Evolutionary conservation across 2,329 filamentous ascomycete genomes (phyloP), one percentile per base, ranked within the genome.

Genomic region (Scedosporium boydii): DNA sequence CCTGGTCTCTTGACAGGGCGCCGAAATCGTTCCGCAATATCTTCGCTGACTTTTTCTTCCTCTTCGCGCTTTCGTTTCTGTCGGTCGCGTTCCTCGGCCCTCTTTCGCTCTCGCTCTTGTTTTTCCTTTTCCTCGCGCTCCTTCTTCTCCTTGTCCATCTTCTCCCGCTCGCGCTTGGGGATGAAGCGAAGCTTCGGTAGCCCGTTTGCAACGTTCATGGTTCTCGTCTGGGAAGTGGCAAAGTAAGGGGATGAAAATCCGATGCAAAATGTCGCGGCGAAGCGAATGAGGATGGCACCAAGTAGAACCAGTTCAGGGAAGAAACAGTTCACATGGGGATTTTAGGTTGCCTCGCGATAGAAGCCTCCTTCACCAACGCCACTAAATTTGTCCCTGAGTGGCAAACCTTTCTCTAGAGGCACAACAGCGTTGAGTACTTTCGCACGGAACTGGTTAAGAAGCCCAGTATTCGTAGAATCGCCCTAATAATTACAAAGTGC

Each of bases 141-240:
- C 76, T 92, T 90, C 71, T 84, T 91, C 70, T 96, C 90, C 16
- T 91, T 80, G 34, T 91, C 91, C 27, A 96, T 75, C 64, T 86
- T 84, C 72, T 96, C 91, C 62, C 93, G 84, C 73, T 96, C 84
- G 38, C 89, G 88, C 77, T 90, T 95, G 4, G 90, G 89, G 23
- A 96, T 78, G 72, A 96, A 96, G 73, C 91, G 93, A 4, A 92
- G 92, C 80, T 95, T 96, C 62, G 90, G 84, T 23, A 58, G 34
- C 38, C 53, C 60, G 23, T 62, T 62, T 46, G 21, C 7, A 21
- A 29, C 18, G 34, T 55, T 26, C 46, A 61, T 55, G 44, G 9
- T n/a, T 48, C 16, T 48, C 44, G 44, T 38, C 34, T 38, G 10
- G 34, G 34, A 12, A 38, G 10, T 38, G 10, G 12, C 10, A 38